A percentile compares a stretch with the other conserved stretches of the same genome.
Conservation (phyloP, 1,139 yeast species). For the Meyerozyma guilliermondii region DNA sequence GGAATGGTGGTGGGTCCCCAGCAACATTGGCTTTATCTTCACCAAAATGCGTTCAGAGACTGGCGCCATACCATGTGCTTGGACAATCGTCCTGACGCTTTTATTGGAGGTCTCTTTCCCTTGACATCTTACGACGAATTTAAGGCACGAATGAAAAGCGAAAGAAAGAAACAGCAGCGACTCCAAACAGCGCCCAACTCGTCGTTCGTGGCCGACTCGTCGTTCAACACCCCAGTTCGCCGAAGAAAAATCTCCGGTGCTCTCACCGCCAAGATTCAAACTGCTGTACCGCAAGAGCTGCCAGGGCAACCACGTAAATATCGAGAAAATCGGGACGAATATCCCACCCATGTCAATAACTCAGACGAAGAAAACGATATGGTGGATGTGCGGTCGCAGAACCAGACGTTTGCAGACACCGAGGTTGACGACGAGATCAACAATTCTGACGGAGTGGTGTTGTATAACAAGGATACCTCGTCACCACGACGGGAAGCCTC, state of each 20-base stretch:
- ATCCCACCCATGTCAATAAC: constrained; percentile 22
- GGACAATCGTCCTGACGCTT: constrained; percentile 62
- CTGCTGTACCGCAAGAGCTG: constrained; percentile 84
- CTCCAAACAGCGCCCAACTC: constrained; percentile 19
- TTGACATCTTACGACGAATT: constrained; percentile 56
- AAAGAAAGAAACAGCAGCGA: constrained; percentile 36
- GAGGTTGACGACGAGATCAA: constrained; percentile 11
- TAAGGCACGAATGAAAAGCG: constrained; percentile 44
- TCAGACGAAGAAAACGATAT: constrained; percentile 33
- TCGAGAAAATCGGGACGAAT: constrained; percentile 22
- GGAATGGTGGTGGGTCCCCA: constrained; percentile 99
- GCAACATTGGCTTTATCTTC: constrained; percentile 96
- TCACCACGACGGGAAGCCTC: constrained; percentile 23
- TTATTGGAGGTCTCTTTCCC: constrained; percentile 74
- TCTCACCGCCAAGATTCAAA: constrained; percentile 59
- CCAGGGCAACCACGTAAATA: constrained; percentile 97
- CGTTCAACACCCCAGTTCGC: constrained; percentile 67
- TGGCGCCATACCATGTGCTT: constrained; percentile 94
- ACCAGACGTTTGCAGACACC: constrained; percentile 8
- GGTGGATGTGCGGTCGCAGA: constrained; percentile 11
- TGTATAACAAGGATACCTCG: constrained; percentile 6
- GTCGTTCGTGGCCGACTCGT: constrained; percentile 34
- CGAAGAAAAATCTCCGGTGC: constrained; percentile 69
- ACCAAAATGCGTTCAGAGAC: constrained; percentile 91
- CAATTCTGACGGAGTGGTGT: constrained; percentile 13